Evolutionary conservation across 306 rosid species (phyloP).

Genomic region (Acacia crassicarpa): DNA sequence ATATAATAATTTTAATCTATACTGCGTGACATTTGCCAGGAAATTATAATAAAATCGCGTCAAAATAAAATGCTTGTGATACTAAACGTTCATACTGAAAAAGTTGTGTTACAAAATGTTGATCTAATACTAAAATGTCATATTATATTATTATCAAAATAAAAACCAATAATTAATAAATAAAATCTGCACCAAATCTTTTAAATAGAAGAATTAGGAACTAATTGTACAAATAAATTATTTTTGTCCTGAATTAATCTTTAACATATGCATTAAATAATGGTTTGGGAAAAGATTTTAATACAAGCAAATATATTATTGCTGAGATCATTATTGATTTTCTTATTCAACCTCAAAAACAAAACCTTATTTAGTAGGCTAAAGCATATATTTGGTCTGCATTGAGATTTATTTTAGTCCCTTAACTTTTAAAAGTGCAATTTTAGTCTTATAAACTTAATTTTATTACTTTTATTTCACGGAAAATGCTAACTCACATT

Average conservation of each 20-base stretch:
- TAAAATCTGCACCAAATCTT: background rate
- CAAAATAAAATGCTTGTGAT: background rate
- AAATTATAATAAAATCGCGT: background rate
- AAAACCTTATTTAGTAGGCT: too few species aligned
- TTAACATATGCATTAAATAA: background rate
- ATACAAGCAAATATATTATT: background rate
- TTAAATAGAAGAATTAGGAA: background rate
- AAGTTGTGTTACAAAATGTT: background rate
- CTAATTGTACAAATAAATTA: background rate
- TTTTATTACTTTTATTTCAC: too few species aligned
- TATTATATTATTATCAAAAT: too few species aligned
- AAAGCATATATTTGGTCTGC: too few species aligned
- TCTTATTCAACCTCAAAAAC: background rate
- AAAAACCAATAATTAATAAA: background rate
- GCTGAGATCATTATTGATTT: background rate
- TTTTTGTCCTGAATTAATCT: background rate
- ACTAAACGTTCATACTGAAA: background rate
- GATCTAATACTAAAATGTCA: too few species aligned
- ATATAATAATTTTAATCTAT: background rate
- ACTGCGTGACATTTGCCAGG: background rate
- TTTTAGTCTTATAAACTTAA: too few species aligned
- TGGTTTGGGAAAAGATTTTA: background rate
- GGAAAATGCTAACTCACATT: too few species aligned
- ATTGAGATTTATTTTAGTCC: too few species aligned
- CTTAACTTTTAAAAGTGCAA: too few species aligned